Conservation (phyloP, 2,329 filamentous ascomycete species). For the Plenodomus lindquistii region DNA sequence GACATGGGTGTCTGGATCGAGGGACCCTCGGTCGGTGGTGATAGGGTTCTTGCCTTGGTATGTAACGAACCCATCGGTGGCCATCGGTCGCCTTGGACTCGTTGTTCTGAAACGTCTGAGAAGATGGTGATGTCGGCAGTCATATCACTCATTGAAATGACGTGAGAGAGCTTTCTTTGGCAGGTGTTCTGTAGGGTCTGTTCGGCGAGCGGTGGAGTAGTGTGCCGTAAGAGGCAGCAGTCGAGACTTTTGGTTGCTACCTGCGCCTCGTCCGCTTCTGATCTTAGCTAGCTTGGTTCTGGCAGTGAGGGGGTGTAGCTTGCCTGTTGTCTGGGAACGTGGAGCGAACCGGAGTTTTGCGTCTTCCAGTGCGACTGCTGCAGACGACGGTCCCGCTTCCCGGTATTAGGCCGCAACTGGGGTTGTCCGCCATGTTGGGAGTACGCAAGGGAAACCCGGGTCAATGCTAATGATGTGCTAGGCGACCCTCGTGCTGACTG, state of each 20-base stretch:
- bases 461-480: conserved; percentile 3
- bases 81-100: not conserved
- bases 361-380: not conserved
- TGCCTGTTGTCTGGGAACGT: not conserved
- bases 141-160: conserved; percentile 1
- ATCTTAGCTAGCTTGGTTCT: not conserved
- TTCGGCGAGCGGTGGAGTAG: not conserved
- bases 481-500: conserved; percentile 3
- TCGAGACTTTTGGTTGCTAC: conserved; percentile 1
- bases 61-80: conserved; percentile 1
- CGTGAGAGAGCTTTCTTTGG: conserved; percentile 1
- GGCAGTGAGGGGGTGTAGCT: not conserved
- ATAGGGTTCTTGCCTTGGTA: not conserved
- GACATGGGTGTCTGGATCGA: conserved; percentile 1
- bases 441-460: not conserved
- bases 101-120: conserved; percentile 9
- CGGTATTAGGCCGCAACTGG: not conserved
- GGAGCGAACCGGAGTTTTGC: conserved; percentile 1
- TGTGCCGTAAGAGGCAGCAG: not conserved
- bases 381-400: conserved; percentile 2
- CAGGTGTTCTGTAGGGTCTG: not conserved
- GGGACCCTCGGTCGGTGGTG: not conserved
- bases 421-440: conserved; percentile 4
- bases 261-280: not conserved
- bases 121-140: conserved; percentile 6